Percentiles rank a stretch among this genome's conserved stretches.
Evolutionary conservation across 2,329 filamentous ascomycete genomes (phyloP).

Genomic region (Xylariaceae sp.): DNA sequence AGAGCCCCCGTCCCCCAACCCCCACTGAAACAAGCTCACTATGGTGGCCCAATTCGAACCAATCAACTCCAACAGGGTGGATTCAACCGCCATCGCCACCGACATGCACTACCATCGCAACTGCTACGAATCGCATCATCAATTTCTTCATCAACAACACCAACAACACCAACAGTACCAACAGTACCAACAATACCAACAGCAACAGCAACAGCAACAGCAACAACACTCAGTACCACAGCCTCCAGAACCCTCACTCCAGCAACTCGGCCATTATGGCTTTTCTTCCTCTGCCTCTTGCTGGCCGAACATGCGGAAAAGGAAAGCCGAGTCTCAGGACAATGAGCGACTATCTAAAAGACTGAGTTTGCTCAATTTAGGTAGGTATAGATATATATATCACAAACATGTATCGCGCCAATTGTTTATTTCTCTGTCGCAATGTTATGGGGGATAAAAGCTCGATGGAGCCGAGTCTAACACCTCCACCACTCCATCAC

Average conservation of each 20-base stretch:
- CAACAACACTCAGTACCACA: conserved; percentile 10
- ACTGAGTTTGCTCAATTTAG: conserved; percentile 74
- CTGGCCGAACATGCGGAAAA: conserved; percentile 42
- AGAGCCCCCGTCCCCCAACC: neutral
- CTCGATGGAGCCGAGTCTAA: neutral
- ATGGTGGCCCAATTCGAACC: conserved; percentile 26
- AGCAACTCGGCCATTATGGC: conserved; percentile 5
- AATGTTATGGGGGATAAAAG: neutral
- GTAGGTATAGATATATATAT: conserved; percentile 42
- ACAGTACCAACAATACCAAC: conserved; percentile 1
- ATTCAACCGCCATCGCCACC: conserved; percentile 11
- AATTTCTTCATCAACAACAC: neutral
- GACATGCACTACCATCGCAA: conserved; percentile 8
- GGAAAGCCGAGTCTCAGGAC: conserved; percentile 55
- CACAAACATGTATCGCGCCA: neutral
- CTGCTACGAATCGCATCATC: conserved; percentile 15
- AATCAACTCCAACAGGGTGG: conserved; percentile 18
- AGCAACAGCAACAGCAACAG: conserved; percentile 9
- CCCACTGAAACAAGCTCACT: conserved; percentile 5
- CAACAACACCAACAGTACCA: neutral
- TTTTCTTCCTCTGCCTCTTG: conserved; percentile 11
- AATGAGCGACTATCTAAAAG: conserved; percentile 78
- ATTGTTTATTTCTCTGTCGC: conserved; percentile 1
- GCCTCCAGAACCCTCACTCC: neutral
- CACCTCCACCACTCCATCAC: neutral